These are phyloP conservation scores for Neurospora sp. DNA, from an alignment of 495 filamentous ascomycete genomes.

Conservation along the genomic window DNA sequence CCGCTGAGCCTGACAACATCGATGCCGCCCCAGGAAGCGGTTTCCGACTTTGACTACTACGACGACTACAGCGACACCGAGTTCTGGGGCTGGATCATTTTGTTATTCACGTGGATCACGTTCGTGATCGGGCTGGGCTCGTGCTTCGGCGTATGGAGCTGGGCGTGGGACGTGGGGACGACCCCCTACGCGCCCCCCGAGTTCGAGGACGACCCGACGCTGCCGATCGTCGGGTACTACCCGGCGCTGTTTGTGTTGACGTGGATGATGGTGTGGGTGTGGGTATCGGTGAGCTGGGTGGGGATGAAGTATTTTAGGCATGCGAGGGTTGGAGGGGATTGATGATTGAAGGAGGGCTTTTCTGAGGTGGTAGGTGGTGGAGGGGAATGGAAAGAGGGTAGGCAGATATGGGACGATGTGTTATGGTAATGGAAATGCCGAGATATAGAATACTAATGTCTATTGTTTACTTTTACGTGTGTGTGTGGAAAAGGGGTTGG, in stretches of 20 bases:
- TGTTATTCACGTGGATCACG: slow-evolving; percentile 82
- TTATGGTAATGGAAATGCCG: neutral
- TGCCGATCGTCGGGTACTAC: slow-evolving; percentile 95
- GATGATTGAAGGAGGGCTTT: neutral
- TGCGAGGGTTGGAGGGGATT: slow-evolving; percentile 65
- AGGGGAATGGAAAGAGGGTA: neutral
- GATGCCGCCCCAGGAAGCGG: slow-evolving; percentile 28
- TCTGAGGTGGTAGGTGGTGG: neutral
- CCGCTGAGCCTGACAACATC: slow-evolving; percentile 44
- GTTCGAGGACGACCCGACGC: slow-evolving; percentile 81
- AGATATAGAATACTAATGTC: neutral
- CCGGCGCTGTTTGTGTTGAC: slow-evolving; percentile 88
- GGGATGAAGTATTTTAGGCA: slow-evolving; percentile 99
- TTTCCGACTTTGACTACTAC: slow-evolving; percentile 20
- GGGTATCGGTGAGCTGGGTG: slow-evolving; percentile 93
- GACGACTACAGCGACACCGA: slow-evolving; percentile 90
- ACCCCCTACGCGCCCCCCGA: slow-evolving; percentile 90
- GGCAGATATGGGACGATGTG: neutral
- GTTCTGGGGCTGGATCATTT: slow-evolving; percentile 93
- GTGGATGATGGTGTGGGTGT: slow-evolving; percentile 95
- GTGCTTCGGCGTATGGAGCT: slow-evolving; percentile 95
- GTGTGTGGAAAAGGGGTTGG: neutral
- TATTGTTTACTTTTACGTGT: neutral
- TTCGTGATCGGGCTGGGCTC: slow-evolving; percentile 94
- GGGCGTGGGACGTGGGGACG: slow-evolving; percentile 98